Conservation (phyloP, 2,329 filamentous ascomycete genomes). For the Aureobasidium lini region DNA sequence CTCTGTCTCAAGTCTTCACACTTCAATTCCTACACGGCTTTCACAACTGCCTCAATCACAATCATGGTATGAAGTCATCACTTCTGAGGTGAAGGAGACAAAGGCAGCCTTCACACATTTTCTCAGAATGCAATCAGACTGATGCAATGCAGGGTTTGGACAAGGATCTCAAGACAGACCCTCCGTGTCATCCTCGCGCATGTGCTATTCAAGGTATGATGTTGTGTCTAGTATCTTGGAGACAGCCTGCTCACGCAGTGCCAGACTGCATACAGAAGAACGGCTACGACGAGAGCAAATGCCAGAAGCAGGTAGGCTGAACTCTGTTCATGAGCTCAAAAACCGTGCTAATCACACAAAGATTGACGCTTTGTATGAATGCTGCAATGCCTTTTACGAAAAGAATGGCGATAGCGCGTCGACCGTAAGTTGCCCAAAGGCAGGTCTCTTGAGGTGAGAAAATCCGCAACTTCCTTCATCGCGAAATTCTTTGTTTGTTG, state of each 20-base stretch:
- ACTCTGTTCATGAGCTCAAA: neutral
- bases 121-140: neutral
- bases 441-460: constrained; percentile 56
- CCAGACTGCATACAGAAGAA: constrained; percentile 78
- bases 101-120: neutral
- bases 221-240: neutral
- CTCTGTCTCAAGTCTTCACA: neutral
- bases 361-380: constrained; percentile 84
- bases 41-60: neutral
- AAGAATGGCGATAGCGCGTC: constrained; percentile 67
- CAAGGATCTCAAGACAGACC: constrained; percentile 64
- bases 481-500: neutral
- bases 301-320: constrained; percentile 47
- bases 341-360: neutral
- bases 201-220: constrained; percentile 80
- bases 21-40: neutral
- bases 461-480: neutral
- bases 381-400: constrained; percentile 83
- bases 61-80: constrained; percentile 13
- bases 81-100: neutral
- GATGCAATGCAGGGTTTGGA: constrained; percentile 36
- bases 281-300: constrained; percentile 78
- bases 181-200: constrained; percentile 79
- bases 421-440: constrained; percentile 79
- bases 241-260: neutral